Conservation (phyloP, 257 asterid species). For the Striga asiatica region DNA sequence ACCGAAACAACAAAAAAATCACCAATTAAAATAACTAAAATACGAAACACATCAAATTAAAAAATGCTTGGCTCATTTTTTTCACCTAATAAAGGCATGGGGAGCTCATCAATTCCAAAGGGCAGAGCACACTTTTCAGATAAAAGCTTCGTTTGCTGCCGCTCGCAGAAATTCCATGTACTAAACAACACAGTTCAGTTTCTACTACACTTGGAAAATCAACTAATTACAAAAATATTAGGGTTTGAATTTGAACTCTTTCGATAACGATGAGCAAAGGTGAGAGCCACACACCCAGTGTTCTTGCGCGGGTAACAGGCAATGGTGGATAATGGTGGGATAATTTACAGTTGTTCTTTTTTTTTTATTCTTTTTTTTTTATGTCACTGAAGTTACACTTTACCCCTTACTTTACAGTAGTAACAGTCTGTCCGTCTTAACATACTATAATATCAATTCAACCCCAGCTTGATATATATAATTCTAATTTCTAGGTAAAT, state of each 20-base stretch:
- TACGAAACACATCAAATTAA: not conserved
- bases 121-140: conserved; percentile 26
- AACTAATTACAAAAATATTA: not conserved
- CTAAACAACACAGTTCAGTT: not conserved
- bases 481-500: too few species aligned
- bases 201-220: not conserved
- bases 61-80: not conserved
- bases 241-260: conserved; percentile 10
- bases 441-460: too few species aligned
- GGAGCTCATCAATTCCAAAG: conserved; percentile 69
- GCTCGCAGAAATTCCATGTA: conserved; percentile 21
- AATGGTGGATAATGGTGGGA: conserved; percentile 25
- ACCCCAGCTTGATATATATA: too few species aligned
- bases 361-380: not conserved
- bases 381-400: not conserved
- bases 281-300: conserved; percentile 24
- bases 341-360: not conserved
- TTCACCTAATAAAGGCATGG: conserved; percentile 90
- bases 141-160: conserved; percentile 6
- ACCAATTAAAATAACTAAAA: not conserved
- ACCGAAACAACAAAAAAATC: too few species aligned
- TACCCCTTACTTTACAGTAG: too few species aligned
- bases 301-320: conserved; percentile 1
- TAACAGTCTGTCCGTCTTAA: too few species aligned
- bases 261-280: conserved; percentile 12